These are phyloP conservation scores for Sedum album DNA, from an alignment of 164 flowering plant species.

Conservation along the genomic window DNA sequence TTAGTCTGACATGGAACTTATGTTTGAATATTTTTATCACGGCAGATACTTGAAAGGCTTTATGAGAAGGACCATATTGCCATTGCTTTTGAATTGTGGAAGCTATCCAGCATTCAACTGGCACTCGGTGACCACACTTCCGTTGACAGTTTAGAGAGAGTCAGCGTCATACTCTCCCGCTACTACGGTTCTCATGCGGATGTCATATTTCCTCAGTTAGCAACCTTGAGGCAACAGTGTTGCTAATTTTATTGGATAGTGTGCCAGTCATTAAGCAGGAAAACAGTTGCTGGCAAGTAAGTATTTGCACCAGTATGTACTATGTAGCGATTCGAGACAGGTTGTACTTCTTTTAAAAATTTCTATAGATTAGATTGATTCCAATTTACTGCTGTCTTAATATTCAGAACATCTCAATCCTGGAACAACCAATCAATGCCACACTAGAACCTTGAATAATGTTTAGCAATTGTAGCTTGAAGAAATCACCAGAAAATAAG, in stretches of 20 bases:
- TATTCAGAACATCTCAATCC: too few relatives aligned
- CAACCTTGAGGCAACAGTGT: conserved; percentile 28
- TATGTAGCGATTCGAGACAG: too few relatives aligned
- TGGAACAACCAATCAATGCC: too few relatives aligned
- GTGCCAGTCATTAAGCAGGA: not conserved
- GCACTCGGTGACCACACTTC: conserved; percentile 34
- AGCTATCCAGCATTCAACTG: conserved; percentile 58
- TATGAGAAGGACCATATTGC: conserved; percentile 58
- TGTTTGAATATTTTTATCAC: not conserved
- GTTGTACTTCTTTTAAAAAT: too few relatives aligned
- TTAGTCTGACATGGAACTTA: not conserved
- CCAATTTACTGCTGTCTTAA: too few relatives aligned
- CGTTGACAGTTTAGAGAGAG: conserved; percentile 28
- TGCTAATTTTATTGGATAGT: too few relatives aligned
- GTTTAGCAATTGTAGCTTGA: not conserved
- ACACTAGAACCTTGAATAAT: not conserved
- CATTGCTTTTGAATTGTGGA: conserved; percentile 72
- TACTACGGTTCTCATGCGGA: conserved; percentile 58
- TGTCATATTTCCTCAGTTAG: conserved; percentile 42
- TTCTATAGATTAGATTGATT: too few relatives aligned
- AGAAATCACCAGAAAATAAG: not conserved
- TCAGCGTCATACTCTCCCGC: conserved; percentile 34
- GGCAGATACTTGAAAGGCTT: conserved; percentile 69
- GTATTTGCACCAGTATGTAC: not conserved
- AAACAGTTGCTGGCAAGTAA: not conserved